phyloP scores from a whole-genome alignment of 129 eudicot genomes.

The Apium graveolens region DNA sequence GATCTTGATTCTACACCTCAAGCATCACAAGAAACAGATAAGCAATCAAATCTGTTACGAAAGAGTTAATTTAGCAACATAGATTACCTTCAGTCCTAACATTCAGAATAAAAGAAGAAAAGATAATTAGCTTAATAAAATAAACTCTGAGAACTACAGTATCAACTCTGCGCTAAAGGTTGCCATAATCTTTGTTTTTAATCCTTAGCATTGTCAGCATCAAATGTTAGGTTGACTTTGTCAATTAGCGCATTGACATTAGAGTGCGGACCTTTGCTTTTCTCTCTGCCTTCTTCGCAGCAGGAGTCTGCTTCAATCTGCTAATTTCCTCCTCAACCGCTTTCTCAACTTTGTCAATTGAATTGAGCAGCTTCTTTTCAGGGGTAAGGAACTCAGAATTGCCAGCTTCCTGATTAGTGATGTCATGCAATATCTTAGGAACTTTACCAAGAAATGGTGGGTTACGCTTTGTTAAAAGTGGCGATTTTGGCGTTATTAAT shows the following conservation, averaged over 20 bases:
- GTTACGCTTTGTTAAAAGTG: slow-evolving; percentile 8
- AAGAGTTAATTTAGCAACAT: neutral
- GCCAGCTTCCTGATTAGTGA: slow-evolving; percentile 22
- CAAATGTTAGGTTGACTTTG: slow-evolving; percentile 14
- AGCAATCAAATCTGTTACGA: neutral
- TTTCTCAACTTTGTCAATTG: slow-evolving; percentile 71
- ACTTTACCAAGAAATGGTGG: slow-evolving; percentile 42
- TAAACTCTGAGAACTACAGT: neutral
- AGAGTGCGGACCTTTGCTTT: slow-evolving; percentile 57
- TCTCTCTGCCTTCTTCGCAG: slow-evolving; percentile 73
- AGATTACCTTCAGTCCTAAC: neutral
- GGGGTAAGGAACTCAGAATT: slow-evolving; percentile 59
- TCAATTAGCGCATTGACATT: slow-evolving; percentile 67
- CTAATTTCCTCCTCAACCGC: slow-evolving; percentile 64
- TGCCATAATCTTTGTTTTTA: neutral
- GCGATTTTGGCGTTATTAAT: slow-evolving; percentile 46
- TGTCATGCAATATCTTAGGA: slow-evolving; percentile 34
- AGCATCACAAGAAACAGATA: neutral
- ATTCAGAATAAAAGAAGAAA: neutral
- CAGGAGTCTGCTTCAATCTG: slow-evolving; percentile 56
- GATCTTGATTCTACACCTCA: neutral
- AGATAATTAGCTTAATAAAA: neutral
- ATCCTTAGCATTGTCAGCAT: neutral
- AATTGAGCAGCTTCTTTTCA: slow-evolving; percentile 68
- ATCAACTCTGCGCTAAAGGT: slow-evolving; percentile 8